Base-by-base conservation (phyloP, 495 filamentous ascomycete genomes). In the Tuber aestivum region DNA sequence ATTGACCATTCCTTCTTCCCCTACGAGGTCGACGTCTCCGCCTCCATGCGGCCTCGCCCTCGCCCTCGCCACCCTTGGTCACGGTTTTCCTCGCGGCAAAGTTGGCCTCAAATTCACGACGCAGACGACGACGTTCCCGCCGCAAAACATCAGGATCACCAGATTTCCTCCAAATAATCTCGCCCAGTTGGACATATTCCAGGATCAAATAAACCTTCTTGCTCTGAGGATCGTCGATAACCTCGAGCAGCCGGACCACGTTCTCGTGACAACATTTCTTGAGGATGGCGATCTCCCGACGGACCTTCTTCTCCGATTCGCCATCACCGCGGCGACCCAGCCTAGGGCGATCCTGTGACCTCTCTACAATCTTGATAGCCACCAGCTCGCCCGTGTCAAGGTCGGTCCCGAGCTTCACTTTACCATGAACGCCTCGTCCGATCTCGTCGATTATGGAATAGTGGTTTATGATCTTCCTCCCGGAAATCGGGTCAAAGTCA, bases 141-240 rank as follows among this genome's bases (percentile, higher is more conserved):
- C 89, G 86, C 75, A 92, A 91, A 75, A 97, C 91, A 78, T 93
- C 91, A 71, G 90, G 90, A 8, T 92, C 85, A 4, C 92, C 94
- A 82, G 92, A 91, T 82, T 91, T 94, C 56, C 95, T 89, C 95
- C 95, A 99, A 35, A 92, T 86, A 45, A 99, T 93, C 84, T 99
- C 96, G 70, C 95, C 94, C 37, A 93, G 88, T 82, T 97, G 92
- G 76, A 97, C 94, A 83, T 92, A 94, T 83, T 99, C 95, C 61
- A 99, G 86, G 35, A 97, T 93, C 84, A 99, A 93, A 85, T 99
- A 98, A 74, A 99, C 96, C 85, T 99, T 99, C 86, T 95, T 95
- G 74, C 91, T 88, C 78, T 93, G 92, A 1, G 94, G 94, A 83
- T 99, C 95, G 81, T 99, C 95, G 80, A 99, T 98, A 80, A 99